phyloP scores from a whole-genome alignment of 345 rosid genomes.

The Diplotaxis tenuifolia region DNA sequence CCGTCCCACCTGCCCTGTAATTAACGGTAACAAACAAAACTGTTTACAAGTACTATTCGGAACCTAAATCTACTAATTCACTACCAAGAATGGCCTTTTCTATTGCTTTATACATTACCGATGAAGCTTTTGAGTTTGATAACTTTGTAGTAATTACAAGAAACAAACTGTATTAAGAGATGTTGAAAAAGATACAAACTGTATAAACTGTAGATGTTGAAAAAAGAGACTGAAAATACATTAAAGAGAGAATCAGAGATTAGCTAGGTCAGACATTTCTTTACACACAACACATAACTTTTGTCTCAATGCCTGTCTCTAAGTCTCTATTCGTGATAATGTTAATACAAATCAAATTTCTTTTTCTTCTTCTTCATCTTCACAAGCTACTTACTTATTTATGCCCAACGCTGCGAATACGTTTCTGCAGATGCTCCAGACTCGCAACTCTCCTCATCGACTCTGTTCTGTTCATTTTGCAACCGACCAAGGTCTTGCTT shows the following conservation, averaged over 20 bases:
- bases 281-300: conserved; percentile 24
- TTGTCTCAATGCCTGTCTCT: conserved; percentile 5
- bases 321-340: neutral
- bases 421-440: conserved; percentile 89
- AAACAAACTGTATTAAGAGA: no score
- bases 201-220: neutral
- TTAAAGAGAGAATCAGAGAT: neutral
- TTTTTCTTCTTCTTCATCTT: neutral
- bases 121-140: neutral
- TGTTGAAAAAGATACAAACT: no score
- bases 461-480: conserved; percentile 61
- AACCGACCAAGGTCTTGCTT: conserved; percentile 35
- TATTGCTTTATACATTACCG: no score
- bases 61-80: no score
- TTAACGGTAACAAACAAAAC: no score
- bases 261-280: neutral
- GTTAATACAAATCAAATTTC: conserved; percentile 17
- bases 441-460: conserved; percentile 84
- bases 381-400: conserved; percentile 27
- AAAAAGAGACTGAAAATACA: neutral
- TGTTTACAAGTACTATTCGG: no score
- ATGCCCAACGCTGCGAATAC: conserved; percentile 54
- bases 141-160: neutral
- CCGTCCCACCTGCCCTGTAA: no score
- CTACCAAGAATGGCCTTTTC: no score